Evolutionary conservation across 176 grass and related monocot species (phyloP).

Genomic region (Oryza glumipatula): DNA sequence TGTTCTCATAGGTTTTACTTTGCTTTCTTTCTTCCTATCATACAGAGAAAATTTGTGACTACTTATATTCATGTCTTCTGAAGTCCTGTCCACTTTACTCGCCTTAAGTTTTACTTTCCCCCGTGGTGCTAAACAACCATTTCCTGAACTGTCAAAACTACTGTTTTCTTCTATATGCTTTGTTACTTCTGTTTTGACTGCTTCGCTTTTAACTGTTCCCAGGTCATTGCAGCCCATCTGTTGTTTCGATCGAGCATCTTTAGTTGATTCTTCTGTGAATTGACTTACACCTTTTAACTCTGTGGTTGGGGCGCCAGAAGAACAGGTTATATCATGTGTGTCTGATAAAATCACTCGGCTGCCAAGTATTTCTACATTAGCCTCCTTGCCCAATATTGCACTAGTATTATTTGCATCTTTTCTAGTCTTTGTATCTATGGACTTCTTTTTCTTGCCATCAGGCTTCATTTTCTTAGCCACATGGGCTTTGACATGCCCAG

Average conservation of each 20-base stretch:
- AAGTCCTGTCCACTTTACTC: conserved; percentile 39
- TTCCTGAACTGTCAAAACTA: conserved; percentile 46
- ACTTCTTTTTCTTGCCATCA: conserved; percentile 47
- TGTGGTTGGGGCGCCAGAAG: conserved; percentile 8
- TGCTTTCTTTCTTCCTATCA: conserved; percentile 60
- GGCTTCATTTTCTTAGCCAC: conserved; percentile 44
- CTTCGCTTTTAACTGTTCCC: conserved; percentile 39
- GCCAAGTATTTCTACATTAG: conserved; percentile 21
- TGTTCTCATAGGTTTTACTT: conserved; percentile 43
- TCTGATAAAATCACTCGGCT: conserved; percentile 40
- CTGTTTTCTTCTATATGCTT: conserved; percentile 41
- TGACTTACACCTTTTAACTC: conserved; percentile 23
- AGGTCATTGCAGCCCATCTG: conserved; percentile 25
- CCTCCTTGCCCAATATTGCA: conserved; percentile 28
- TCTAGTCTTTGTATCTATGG: conserved; percentile 36
- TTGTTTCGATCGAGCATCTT: conserved; percentile 19
- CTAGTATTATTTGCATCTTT: conserved; percentile 37
- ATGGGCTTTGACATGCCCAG: conserved; percentile 35
- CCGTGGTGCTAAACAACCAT: conserved; percentile 7
- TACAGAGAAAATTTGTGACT: conserved; percentile 34
- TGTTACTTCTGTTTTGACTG: conserved; percentile 41
- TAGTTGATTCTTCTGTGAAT: conserved; percentile 40
- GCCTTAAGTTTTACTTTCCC: conserved; percentile 47
- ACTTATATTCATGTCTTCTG: conserved; percentile 37
- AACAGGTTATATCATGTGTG: conserved; percentile 17